Evolutionary conservation across 495 filamentous ascomycete genomes (phyloP).

Genomic region (Tuber indicum): DNA sequence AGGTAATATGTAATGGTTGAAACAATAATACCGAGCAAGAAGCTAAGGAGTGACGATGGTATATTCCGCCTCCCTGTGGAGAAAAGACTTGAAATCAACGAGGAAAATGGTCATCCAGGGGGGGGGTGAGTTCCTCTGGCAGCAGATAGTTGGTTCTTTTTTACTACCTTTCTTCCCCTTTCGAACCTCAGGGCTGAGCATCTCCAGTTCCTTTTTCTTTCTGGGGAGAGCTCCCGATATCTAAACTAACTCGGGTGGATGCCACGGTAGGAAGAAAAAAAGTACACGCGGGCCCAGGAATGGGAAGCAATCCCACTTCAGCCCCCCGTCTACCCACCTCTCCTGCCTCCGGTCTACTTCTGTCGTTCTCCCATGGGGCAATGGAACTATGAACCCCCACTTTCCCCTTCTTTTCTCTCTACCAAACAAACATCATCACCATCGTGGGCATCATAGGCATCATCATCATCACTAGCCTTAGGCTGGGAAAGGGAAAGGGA

Average conservation of each 20-base stretch:
- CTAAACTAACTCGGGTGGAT: constrained; percentile 3
- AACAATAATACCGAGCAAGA: neutral
- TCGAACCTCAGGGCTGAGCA: neutral
- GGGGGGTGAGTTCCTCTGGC: neutral
- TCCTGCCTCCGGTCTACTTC: neutral
- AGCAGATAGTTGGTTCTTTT: neutral
- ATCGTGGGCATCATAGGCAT: constrained; percentile 5
- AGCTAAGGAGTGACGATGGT: constrained; percentile 1
- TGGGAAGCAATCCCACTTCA: neutral
- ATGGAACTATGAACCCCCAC: constrained; percentile 1
- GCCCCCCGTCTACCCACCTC: neutral
- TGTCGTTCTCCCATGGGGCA: neutral
- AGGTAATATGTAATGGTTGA: neutral
- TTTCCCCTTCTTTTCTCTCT: neutral
- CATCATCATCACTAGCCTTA: neutral
- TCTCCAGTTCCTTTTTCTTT: constrained; percentile 4
- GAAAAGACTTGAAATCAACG: neutral
- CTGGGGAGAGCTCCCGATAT: neutral
- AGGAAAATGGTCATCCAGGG: neutral
- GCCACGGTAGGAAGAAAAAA: constrained; percentile 2
- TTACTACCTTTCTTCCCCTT: constrained; percentile 1
- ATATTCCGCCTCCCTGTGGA: neutral
- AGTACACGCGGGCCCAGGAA: neutral
- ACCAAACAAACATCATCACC: constrained; percentile 2
- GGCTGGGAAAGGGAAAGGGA: neutral